Percentiles rank a stretch among this genome's conserved stretches.
phyloP scores from a whole-genome alignment of 2,329 filamentous ascomycete species.

The Tolypocladium ovalisporum region DNA sequence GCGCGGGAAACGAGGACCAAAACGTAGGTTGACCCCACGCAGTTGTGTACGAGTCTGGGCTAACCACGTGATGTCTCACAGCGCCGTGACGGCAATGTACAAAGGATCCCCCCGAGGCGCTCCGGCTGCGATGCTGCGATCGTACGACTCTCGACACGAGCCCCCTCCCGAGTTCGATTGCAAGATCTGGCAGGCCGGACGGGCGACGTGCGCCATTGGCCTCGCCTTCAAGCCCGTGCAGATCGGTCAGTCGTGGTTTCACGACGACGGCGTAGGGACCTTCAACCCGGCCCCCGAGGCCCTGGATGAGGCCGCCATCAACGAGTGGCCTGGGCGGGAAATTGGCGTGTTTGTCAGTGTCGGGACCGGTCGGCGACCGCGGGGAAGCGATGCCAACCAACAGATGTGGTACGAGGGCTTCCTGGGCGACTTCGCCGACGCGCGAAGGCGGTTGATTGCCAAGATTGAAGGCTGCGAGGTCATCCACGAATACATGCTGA shows the following conservation, averaged over 20 bases:
- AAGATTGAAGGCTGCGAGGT: slow-evolving; percentile 95
- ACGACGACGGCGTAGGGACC: slow-evolving; percentile 82
- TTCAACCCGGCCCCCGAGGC: slow-evolving; percentile 84
- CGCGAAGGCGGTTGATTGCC: slow-evolving; percentile 67
- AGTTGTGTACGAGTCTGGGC: not conserved
- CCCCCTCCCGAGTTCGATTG: slow-evolving; percentile 85
- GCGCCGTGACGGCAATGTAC: slow-evolving; percentile 83
- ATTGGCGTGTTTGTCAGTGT: slow-evolving; percentile 87
- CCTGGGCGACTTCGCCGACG: slow-evolving; percentile 85
- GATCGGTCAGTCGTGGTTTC: slow-evolving; percentile 86
- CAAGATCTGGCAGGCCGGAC: slow-evolving; percentile 92
- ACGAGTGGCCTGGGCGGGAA: slow-evolving; percentile 91
- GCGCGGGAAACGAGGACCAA: slow-evolving; percentile 76
- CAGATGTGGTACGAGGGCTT: slow-evolving; percentile 92
- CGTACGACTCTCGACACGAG: slow-evolving; percentile 91
- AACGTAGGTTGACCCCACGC: slow-evolving; percentile 49
- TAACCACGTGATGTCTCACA: slow-evolving; percentile 25
- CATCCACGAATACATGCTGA: slow-evolving; percentile 78
- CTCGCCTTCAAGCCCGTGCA: slow-evolving; percentile 93
- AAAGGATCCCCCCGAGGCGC: slow-evolving; percentile 64
- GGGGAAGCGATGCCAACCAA: slow-evolving; percentile 53
- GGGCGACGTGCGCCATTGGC: slow-evolving; percentile 84
- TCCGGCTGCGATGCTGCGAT: slow-evolving; percentile 67
- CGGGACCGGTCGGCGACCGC: slow-evolving; percentile 78
- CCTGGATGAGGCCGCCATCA: slow-evolving; percentile 80